These are phyloP conservation scores for Pythium plurisporium DNA, from an alignment of 352 stramenopile species.

Conservation along the genomic window DNA sequence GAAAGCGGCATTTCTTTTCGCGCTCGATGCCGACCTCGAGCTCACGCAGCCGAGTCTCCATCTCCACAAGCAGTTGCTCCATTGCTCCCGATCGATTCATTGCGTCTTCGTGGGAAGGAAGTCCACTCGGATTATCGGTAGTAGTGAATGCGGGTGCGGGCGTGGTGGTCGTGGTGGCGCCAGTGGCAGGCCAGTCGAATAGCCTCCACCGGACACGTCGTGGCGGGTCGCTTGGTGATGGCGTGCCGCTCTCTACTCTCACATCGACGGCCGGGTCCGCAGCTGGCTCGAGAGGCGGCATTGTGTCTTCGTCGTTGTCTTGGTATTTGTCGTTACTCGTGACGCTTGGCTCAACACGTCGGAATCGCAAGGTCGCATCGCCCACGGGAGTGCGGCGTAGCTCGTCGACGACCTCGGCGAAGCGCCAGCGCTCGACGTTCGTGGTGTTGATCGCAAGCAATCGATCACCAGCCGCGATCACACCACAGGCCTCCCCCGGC, in stretches of 20 bases:
- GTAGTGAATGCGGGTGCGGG: not conserved
- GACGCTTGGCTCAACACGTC: conserved; percentile 1
- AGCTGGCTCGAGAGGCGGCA: not conserved
- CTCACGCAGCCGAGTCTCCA: conserved; percentile 26
- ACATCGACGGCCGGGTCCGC: not conserved
- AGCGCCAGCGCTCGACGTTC: conserved; percentile 28
- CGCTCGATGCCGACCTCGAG: conserved; percentile 44
- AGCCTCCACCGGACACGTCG: conserved; percentile 19
- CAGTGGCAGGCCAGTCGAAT: conserved; percentile 13
- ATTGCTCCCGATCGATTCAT: conserved; percentile 14
- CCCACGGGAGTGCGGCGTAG: conserved; percentile 42
- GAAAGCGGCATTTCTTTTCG: conserved; percentile 67
- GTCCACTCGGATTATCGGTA: no score
- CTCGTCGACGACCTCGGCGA: conserved; percentile 55
- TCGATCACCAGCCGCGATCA: conserved; percentile 43
- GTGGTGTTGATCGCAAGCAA: conserved; percentile 44
- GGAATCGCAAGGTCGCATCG: conserved; percentile 42
- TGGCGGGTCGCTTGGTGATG: not conserved
- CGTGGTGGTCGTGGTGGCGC: not conserved
- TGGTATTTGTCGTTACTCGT: not conserved
- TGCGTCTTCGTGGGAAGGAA: conserved; percentile 1
- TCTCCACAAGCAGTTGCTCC: conserved; percentile 22
- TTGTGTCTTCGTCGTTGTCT: not conserved
- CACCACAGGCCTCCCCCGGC: conserved; percentile 52
- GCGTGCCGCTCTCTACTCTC: not conserved